Evolutionary conservation across 1,139 yeast species (phyloP), one percentile per base, ranked within the genome.

Genomic region (Candida pseudoviswanathii): DNA sequence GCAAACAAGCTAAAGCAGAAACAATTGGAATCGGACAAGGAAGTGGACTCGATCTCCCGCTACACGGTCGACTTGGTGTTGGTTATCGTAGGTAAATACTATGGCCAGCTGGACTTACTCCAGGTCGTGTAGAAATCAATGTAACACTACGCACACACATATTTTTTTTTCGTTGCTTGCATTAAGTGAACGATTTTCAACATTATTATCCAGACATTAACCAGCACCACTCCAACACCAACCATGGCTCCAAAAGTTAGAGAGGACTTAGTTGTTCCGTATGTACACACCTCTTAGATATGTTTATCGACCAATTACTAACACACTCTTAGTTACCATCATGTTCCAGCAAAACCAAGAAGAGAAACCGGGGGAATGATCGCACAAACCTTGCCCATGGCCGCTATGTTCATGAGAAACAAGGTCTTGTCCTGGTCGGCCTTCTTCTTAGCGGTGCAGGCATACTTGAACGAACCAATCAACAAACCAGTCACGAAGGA

Each of bases 361-460:
- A 63, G 70, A 11, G 75, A 79, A 45, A 42, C 52, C 10, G 73
- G 77, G 16, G 62, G 78, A 2, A 67, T 77, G 62, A 66, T 84
- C 37, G 73, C 82, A 30, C 87, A 83, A 63, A 73, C 85, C 21
- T 77, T 83, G 69, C 88, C 89, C 36, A 81, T 84, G 86, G 85
- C 85, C 6, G 87, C 88, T 42, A 82, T 84, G 84, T 77, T 77
- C 57, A 62, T 77, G 70, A 74, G 68, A 61, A 78, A 78, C 61
- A 80, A 77, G 58, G 66, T 81, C 63, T 70, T 81, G 58, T 73
- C 84, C n/a, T 81, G 85, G 85, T 69, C 82, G 3, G 68, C 84
- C 11, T 62, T 81, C 44, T 81, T 81, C 62, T 70, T 81, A 47
- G 72, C 84, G 7, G 56, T 81, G 27, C 85, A 80, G 61, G 59